Evolutionary conservation across 352 stramenopile genomes (phyloP).

Genomic region (Phytophthora megakarya): DNA sequence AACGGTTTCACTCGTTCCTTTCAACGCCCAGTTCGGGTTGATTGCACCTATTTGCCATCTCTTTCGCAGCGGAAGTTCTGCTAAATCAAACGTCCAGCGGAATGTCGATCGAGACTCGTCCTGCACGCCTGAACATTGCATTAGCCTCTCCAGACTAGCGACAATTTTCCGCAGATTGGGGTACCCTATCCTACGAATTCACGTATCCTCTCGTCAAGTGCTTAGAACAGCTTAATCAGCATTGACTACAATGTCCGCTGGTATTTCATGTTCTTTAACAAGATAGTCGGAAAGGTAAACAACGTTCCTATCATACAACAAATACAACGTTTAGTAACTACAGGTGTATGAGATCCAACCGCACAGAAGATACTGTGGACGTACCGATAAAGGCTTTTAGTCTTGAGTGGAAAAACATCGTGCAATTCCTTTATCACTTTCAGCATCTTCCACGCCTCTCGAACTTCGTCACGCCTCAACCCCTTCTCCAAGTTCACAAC

Average conservation of each 20-base stretch:
- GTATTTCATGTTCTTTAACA: slow-evolving; percentile 6
- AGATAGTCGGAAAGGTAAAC: slow-evolving; percentile 3
- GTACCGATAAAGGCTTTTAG: slow-evolving; percentile 8
- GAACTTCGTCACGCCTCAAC: neutral
- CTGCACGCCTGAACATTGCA: too few relatives aligned
- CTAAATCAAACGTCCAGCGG: too few relatives aligned
- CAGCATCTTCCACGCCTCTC: slow-evolving; percentile 3
- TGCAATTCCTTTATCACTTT: slow-evolving; percentile 1
- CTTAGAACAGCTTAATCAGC: neutral
- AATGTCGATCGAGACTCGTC: too few relatives aligned
- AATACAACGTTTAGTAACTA: neutral
- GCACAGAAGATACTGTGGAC: neutral
- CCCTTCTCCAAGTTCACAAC: neutral
- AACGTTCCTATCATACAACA: neutral
- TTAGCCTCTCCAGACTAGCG: too few relatives aligned
- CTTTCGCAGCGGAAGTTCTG: too few relatives aligned
- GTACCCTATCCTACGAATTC: too few relatives aligned
- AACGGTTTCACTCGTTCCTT: too few relatives aligned
- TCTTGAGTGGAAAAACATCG: slow-evolving; percentile 4
- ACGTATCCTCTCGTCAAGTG: neutral
- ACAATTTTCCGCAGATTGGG: too few relatives aligned
- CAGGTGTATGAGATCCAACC: too few relatives aligned
- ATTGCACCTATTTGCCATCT: too few relatives aligned
- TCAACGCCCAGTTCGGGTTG: too few relatives aligned
- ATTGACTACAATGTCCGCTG: neutral